Base-by-base conservation (phyloP, 441 rosid genomes). In the Mallotus japonicus region DNA sequence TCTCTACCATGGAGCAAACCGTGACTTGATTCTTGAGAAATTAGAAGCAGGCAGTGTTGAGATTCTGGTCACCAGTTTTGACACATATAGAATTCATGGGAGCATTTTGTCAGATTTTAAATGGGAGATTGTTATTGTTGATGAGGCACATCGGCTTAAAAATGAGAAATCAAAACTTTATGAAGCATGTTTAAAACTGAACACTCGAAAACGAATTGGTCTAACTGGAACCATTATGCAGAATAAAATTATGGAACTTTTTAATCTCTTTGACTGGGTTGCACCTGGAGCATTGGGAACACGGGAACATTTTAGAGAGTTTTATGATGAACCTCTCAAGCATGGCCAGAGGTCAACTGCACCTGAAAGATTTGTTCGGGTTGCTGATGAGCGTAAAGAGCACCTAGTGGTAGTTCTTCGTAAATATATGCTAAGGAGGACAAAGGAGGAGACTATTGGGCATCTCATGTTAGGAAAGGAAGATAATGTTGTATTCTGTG, bases 391-490 rank as follows among this genome's bases (percentile, higher is more conserved):
- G 80, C 88, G 96, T 74, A 95, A 91, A 77, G 89, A 87, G 74
- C 98, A 89, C 75, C 80, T 92, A 44, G 97, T 81, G 58, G 60
- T 62, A 37, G 87, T 95, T 82, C 90, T 95, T 58, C 83, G 74
- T 70, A 95, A 90, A 74, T 92, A 91, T 76, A 82, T 92, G 96
- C 77, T 95, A 68, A 91, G 97, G 74, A 92, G 99, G 82, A 92
- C 97, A 17, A 95, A 95, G 86, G 97, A 90, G 78, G 97, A 92
- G 82, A 92, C 99, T 19, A 95, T 95, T 75, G 97, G 97, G 12
- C 97, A 90, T 86, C 86, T 92, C 67, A 86, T 95, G 99, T 85
- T 92, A 96, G 99, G 99, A 62, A 95, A 95, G 83, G 99, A 95
- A 84, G 99, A 95, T 80, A 95, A 95, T 73, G 97, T 91, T 8